These are phyloP conservation scores for Naematelia encephala DNA, from an alignment of 768 basidiomycete genomes.

Conservation along the genomic window DNA sequence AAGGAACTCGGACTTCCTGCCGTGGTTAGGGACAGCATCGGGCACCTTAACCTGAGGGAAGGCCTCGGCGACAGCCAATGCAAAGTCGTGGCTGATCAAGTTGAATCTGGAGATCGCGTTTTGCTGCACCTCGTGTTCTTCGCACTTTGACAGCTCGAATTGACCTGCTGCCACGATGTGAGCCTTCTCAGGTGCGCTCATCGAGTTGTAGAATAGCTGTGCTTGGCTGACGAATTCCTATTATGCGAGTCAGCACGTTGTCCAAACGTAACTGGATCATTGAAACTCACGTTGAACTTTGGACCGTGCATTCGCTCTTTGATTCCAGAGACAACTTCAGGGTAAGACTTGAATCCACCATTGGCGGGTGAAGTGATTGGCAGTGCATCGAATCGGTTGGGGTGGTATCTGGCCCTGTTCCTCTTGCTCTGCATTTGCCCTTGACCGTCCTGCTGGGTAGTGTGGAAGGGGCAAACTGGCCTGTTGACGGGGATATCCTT, in stretches of 20 bases:
- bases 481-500: constrained; percentile 68
- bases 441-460: constrained; percentile 53
- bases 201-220: constrained; percentile 81
- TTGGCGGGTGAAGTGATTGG: constrained; percentile 51
- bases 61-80: constrained; percentile 63
- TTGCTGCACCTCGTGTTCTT: constrained; percentile 68
- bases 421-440: constrained; percentile 52
- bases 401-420: constrained; percentile 63
- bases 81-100: constrained; percentile 70
- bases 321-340: constrained; percentile 54
- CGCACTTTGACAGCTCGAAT: constrained; percentile 81
- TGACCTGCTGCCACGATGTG: constrained; percentile 68
- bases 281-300: constrained; percentile 57
- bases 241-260: constrained; percentile 54
- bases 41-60: constrained; percentile 64
- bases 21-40: constrained; percentile 59
- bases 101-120: constrained; percentile 66
- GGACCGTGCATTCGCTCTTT: constrained; percentile 56
- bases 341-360: constrained; percentile 54
- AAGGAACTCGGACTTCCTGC: constrained; percentile 58
- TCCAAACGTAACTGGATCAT: not conserved
- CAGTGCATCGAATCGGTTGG: constrained; percentile 61
- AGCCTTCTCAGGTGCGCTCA: constrained; percentile 64
- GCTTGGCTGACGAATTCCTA: constrained; percentile 72
- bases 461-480: constrained; percentile 50